These are phyloP conservation scores for Thalassiosira profunda DNA, from an alignment of 108 stramenopile genomes.

Conservation along the genomic window DNA sequence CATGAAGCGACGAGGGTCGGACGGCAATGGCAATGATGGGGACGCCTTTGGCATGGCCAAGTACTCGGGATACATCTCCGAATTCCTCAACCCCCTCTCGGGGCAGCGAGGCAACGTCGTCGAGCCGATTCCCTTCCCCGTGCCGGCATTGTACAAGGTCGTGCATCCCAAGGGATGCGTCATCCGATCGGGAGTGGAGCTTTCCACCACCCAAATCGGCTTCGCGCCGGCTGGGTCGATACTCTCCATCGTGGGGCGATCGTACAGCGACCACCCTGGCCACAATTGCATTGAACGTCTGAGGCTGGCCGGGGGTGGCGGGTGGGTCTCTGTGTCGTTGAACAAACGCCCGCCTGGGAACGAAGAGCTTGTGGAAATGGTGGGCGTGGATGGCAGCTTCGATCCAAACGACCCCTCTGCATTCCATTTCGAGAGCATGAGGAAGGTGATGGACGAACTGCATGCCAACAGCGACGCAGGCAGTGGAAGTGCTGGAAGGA, in stretches of 20 bases:
- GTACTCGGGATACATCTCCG: slow-evolving; percentile 86
- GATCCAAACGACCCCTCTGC: slow-evolving; percentile 63
- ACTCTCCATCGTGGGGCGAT: slow-evolving; percentile 67
- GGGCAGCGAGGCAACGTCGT: slow-evolving; percentile 83
- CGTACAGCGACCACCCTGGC: slow-evolving; percentile 79
- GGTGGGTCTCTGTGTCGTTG: slow-evolving; percentile 78
- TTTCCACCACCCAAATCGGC: slow-evolving; percentile 69
- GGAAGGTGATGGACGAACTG: slow-evolving; percentile 26
- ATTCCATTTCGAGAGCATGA: slow-evolving; percentile 53
- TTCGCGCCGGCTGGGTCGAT: slow-evolving; percentile 49
- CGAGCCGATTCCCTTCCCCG: slow-evolving; percentile 72
- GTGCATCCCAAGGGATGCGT: slow-evolving; percentile 61
- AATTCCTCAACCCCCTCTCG: slow-evolving; percentile 85
- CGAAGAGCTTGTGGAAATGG: slow-evolving; percentile 59
- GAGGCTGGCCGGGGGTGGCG: slow-evolving; percentile 76
- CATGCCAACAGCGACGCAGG: not conserved
- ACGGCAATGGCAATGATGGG: no score
- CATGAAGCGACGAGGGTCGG: not conserved
- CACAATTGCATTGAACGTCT: slow-evolving; percentile 85
- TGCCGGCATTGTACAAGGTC: slow-evolving; percentile 68
- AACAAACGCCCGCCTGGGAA: slow-evolving; percentile 56
- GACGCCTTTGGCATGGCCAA: no score
- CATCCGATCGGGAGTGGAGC: slow-evolving; percentile 74
- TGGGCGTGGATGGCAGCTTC: slow-evolving; percentile 55
- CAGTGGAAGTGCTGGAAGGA: not conserved